Percentiles rank a stretch among this genome's conserved stretches.
phyloP scores from a whole-genome alignment of 305 asterid species.

The Solanum hybrid region DNA sequence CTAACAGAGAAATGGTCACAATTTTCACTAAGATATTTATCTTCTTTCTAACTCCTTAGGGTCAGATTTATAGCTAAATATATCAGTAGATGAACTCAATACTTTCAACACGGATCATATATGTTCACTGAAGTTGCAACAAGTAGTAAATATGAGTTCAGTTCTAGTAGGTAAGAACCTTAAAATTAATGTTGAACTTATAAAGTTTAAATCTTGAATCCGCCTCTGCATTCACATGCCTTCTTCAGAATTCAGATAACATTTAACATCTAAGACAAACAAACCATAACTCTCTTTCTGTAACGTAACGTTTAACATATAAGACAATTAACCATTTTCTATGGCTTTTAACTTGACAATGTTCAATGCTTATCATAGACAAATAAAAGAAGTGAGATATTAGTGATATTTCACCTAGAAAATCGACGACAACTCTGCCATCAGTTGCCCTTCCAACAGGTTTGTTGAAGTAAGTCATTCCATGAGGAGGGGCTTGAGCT shows the following conservation, averaged over 20 bases:
- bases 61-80: neutral
- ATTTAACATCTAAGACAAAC: neutral
- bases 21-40: neutral
- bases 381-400: neutral
- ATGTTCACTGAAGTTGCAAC: neutral
- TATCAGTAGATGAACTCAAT: neutral
- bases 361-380: neutral
- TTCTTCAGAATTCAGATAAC: neutral
- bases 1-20: neutral
- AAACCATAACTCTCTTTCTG: neutral
- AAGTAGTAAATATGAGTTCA: neutral
- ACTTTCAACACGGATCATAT: neutral
- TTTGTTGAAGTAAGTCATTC: constrained; percentile 72
- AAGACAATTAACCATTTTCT: neutral
- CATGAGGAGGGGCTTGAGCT: constrained; percentile 41
- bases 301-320: neutral
- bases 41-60: neutral
- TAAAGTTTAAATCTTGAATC: neutral
- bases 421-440: constrained; percentile 71
- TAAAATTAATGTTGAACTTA: neutral
- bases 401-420: constrained; percentile 37
- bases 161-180: neutral
- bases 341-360: neutral
- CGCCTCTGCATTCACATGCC: neutral
- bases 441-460: constrained; percentile 73